A percentile compares a stretch with the other conserved stretches of the same genome.
Evolutionary conservation across 2,329 filamentous ascomycete species (phyloP).

Genomic region (Fusarium sp.): DNA sequence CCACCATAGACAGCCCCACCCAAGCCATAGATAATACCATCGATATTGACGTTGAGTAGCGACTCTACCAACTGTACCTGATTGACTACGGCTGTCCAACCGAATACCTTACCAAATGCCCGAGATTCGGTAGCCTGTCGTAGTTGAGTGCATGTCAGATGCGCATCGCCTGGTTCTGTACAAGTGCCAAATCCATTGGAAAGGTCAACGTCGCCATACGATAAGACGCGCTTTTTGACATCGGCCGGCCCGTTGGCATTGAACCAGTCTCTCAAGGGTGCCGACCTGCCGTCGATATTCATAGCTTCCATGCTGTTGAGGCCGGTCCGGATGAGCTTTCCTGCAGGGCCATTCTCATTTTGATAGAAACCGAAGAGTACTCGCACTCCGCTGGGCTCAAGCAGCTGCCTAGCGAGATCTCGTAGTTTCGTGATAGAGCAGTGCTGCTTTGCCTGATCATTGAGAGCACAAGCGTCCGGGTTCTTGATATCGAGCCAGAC

Average conservation of each 20-base stretch:
- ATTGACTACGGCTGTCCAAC: background rate
- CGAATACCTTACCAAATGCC: conserved; percentile 1
- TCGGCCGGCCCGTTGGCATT: background rate
- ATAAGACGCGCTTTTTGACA: background rate
- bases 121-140: background rate
- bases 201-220: background rate
- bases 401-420: background rate
- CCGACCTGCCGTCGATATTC: background rate
- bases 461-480: background rate
- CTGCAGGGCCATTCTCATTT: background rate
- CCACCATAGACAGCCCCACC: background rate
- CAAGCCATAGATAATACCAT: conserved; percentile 2
- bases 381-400: background rate
- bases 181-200: background rate
- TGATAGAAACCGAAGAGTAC: background rate
- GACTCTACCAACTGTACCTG: background rate
- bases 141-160: conserved; percentile 3
- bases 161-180: background rate
- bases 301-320: background rate
- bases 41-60: background rate
- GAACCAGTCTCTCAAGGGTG: background rate
- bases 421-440: background rate
- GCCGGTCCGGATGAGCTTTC: background rate
- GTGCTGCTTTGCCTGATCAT: background rate
- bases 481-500: conserved; percentile 5